Base-by-base conservation (phyloP, 179 eudicot genomes). In the Carnegiea gigantea region DNA sequence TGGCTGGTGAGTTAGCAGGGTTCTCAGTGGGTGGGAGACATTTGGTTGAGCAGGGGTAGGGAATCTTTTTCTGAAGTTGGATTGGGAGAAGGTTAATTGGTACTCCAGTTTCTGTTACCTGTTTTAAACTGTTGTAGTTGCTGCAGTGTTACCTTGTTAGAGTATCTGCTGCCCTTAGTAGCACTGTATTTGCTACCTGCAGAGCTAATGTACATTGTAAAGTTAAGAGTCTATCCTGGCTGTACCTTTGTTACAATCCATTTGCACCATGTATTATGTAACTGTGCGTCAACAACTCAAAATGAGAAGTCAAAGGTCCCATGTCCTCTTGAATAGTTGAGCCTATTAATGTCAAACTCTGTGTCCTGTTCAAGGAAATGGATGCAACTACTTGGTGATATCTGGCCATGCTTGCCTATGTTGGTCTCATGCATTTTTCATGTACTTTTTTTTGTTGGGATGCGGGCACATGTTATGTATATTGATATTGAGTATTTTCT, bases 401-500 rank as follows among this genome's bases (percentile, higher is more conserved):
- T 13, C 54, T 53, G 75, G 65, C 44, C 77, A 15, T 74, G 33
- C 78, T 75, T 64, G 71, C 43, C 40, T 74, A 80, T 74, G 73
- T 70, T 36, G 15, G 15, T 76, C 46, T 21, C 65, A 46, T 75
- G 10, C 26, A 43, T 51, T 9, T 51, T 40, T 5, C 3, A 51
- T 51, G 17, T 51, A 2, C 57, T 4, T 40, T 51, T 51, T 51
- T 51, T 51, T 1, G 10, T 51, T 51, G 20, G 5, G 57, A 5
- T 51, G 18, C 60, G 28, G 23, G 59, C 46, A 3, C 65, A 46
- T 80, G 54, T 70, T 33, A 77, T 73, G 43, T 71, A 43, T 78
- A 57, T 88, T 94, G 77, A 88, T 77, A 17, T 23, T 7, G 28
- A 48, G 24, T 79, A 24, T 78, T 75, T 84, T 64, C 75, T 76